These are phyloP conservation scores for Cordyceps fumosorosea DNA, from an alignment of 2,329 filamentous ascomycete genomes.

Conservation along the genomic window DNA sequence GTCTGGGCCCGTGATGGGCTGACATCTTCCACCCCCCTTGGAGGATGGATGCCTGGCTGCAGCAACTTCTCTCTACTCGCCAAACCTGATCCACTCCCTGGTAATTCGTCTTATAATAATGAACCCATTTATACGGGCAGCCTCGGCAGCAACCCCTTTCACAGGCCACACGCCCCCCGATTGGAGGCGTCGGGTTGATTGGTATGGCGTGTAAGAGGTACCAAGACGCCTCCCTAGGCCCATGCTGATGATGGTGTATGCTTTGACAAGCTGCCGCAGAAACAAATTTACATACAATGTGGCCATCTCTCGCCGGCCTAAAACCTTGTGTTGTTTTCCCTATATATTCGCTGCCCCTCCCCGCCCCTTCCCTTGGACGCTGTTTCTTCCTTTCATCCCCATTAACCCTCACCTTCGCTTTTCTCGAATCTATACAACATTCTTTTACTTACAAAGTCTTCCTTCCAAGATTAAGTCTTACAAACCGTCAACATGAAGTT, in stretches of 20 bases:
- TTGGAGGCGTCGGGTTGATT: neutral
- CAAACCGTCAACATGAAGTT: constrained; percentile 14
- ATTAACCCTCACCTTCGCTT: constrained; percentile 7
- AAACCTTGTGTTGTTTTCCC: neutral
- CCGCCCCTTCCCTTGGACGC: neutral
- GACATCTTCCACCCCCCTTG: neutral
- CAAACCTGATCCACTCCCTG: neutral
- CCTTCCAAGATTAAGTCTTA: neutral
- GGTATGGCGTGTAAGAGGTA: neutral
- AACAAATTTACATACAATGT: neutral
- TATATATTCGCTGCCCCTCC: constrained; percentile 5
- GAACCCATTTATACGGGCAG: constrained; percentile 1
- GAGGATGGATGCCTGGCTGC: neutral
- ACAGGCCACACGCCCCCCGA: constrained; percentile 7
- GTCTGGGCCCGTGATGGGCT: neutral
- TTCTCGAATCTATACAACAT: constrained; percentile 9
- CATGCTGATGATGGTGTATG: neutral
- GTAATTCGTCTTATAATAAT: neutral
- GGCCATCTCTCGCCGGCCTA: neutral
- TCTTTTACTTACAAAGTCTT: constrained; percentile 10
- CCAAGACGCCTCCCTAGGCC: neutral
- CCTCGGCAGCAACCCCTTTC: constrained; percentile 11
- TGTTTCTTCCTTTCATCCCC: constrained; percentile 2
- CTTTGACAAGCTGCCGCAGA: neutral
- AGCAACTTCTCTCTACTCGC: neutral